Conservation (phyloP, 441 rosid genomes). For the Rhodomyrtus psidioides region DNA sequence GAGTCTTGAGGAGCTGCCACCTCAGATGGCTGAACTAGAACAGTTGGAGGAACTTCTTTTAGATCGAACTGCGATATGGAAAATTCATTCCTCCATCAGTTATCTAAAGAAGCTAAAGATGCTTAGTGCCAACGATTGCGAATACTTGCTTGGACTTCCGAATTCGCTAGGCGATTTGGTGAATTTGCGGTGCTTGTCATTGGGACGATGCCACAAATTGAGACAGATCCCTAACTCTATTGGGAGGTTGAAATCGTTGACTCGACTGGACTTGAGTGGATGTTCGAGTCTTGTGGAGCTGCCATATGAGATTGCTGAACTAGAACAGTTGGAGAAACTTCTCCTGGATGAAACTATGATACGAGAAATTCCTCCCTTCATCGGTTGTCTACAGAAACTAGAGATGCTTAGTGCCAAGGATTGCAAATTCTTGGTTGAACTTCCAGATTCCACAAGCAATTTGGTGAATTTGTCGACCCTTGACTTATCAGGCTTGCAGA, state of each 20-base stretch:
- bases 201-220: no score
- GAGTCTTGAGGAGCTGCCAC: not conserved
- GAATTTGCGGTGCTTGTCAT: no score
- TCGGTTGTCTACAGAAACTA: not conserved
- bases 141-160: not conserved
- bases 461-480: not conserved
- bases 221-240: no score
- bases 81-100: not conserved
- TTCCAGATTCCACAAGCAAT: not conserved
- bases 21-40: not conserved
- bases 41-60: not conserved
- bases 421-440: not conserved
- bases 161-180: not conserved
- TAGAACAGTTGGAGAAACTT: no score
- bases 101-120: not conserved
- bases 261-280: no score
- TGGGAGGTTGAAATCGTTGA: no score
- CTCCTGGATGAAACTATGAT: no score
- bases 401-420: not conserved
- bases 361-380: no score
- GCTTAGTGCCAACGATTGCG: not conserved
- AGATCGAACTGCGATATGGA: no score
- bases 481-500: rapidly evolving
- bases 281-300: no score
- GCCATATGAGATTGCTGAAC: no score